These are phyloP conservation scores for Isoetes taiwanensis DNA, from an alignment of 75 land plant genomes.

Conservation along the genomic window DNA sequence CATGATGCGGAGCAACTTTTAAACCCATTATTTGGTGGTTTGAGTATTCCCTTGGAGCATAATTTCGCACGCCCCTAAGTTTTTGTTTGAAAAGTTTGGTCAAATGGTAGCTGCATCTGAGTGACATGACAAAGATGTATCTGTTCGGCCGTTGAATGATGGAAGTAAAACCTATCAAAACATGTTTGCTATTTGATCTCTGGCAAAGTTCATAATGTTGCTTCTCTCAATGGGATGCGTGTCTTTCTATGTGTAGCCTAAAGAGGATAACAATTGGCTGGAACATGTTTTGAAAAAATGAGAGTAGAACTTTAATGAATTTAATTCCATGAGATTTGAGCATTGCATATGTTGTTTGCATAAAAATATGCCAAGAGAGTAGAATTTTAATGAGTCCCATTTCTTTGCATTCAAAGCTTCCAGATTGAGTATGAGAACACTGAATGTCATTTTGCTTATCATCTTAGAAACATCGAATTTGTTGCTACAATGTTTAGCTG, in stretches of 20 bases:
- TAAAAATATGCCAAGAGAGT: no score
- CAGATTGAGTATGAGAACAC: no score
- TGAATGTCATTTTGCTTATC: no score
- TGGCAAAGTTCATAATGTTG: background rate
- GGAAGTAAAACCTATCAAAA: background rate
- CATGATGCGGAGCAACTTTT: background rate
- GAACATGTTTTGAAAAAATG: background rate
- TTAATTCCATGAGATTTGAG: no score
- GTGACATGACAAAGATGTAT: background rate
- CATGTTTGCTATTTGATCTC: no score
- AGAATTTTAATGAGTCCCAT: no score
- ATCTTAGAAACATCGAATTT: background rate
- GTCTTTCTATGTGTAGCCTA: conserved; percentile 6
- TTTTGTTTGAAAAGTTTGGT: background rate
- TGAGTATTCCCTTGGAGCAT: background rate
- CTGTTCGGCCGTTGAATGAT: background rate
- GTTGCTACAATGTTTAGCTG: background rate
- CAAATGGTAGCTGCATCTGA: background rate
- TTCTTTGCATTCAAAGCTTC: no score
- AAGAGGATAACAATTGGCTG: background rate
- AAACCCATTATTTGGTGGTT: background rate
- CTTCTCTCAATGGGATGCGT: background rate
- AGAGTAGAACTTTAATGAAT: no score
- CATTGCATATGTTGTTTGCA: no score
- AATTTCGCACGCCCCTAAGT: background rate